Conservation (phyloP, 2,329 filamentous ascomycete genomes). For the Tolypocladium guangdongense region DNA sequence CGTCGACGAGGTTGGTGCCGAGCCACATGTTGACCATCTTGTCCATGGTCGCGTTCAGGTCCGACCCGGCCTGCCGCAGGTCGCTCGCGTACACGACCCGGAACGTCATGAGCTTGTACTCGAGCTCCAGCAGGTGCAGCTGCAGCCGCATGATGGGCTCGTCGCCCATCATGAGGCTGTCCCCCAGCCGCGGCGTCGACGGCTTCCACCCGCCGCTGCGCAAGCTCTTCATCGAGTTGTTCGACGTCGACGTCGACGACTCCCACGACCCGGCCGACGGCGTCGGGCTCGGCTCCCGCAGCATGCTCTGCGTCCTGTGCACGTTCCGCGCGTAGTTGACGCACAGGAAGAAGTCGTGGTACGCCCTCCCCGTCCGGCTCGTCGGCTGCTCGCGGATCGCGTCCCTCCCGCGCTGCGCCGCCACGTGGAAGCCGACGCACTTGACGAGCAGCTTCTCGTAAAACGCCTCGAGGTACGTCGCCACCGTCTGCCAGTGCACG, state of each 20-base stretch:
- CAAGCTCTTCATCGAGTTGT: constrained; percentile 4
- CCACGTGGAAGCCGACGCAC: constrained; percentile 14
- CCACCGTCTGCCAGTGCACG: constrained; percentile 16
- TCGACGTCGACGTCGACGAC: constrained; percentile 8
- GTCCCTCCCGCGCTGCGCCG: constrained; percentile 16
- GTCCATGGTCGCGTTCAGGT: constrained; percentile 12
- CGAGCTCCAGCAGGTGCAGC: constrained; percentile 17
- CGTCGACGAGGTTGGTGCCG: constrained; percentile 15
- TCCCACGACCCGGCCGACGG: constrained; percentile 11
- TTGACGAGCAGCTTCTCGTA: constrained; percentile 15
- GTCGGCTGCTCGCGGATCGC: constrained; percentile 13
- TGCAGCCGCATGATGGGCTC: constrained; percentile 15
- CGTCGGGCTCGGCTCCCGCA: constrained; percentile 10
- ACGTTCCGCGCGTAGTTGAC: constrained; percentile 16
- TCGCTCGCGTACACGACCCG: constrained; percentile 18
- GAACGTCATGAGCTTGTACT: constrained; percentile 17
- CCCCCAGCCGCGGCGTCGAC: constrained; percentile 11
- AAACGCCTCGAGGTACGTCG: constrained; percentile 15
- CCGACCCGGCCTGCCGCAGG: constrained; percentile 8
- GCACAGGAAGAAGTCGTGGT: constrained; percentile 18
- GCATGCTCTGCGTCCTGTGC: constrained; percentile 6
- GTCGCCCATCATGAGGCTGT: constrained; percentile 9
- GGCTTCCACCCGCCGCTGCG: constrained; percentile 8
- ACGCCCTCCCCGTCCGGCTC: constrained; percentile 8
- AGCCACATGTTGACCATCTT: constrained; percentile 17